Evolutionary conservation across 768 basidiomycete genomes (phyloP).

Genomic region (Suillus occidentalis): DNA sequence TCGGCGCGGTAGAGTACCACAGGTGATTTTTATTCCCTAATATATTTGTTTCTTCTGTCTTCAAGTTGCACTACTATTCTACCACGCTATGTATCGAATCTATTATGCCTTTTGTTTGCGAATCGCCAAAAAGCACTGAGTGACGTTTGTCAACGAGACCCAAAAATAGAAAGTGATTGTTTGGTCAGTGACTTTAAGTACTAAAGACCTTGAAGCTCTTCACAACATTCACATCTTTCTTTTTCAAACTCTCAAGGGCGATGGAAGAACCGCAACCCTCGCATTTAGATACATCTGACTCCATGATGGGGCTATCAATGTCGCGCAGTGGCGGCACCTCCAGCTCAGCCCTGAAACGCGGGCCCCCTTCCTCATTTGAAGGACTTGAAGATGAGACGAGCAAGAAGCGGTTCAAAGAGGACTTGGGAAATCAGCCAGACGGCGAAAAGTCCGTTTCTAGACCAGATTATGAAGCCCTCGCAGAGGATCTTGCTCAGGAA

Average conservation of each 20-base stretch:
- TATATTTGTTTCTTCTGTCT: not conserved
- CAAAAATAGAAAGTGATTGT: constrained; percentile 4
- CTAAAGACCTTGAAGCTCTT: constrained; percentile 6
- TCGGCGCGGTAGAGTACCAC: constrained; percentile 4
- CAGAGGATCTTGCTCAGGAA: constrained; percentile 68
- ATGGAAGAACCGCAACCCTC: constrained; percentile 14
- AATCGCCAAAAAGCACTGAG: not conserved
- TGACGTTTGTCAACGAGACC: not conserved
- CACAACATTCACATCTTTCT: constrained; percentile 13
- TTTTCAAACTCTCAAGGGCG: constrained; percentile 14
- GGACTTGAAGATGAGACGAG: constrained; percentile 44
- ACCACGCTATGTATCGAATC: constrained; percentile 1
- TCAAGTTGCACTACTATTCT: not conserved
- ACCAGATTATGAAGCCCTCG: constrained; percentile 37
- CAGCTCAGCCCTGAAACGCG: constrained; percentile 50
- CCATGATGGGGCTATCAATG: constrained; percentile 14
- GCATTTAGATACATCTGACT: constrained; percentile 4
- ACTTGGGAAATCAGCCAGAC: constrained; percentile 19
- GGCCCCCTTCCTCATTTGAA: constrained; percentile 61
- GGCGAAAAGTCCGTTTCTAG: constrained; percentile 16
- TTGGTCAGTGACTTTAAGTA: constrained; percentile 5
- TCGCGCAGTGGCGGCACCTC: constrained; percentile 18
- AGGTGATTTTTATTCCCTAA: not conserved
- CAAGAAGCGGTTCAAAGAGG: constrained; percentile 63
- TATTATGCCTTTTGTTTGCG: not conserved